Base-by-base conservation (phyloP, 352 stramenopile species). In the Phytophthora chlamydospora region DNA sequence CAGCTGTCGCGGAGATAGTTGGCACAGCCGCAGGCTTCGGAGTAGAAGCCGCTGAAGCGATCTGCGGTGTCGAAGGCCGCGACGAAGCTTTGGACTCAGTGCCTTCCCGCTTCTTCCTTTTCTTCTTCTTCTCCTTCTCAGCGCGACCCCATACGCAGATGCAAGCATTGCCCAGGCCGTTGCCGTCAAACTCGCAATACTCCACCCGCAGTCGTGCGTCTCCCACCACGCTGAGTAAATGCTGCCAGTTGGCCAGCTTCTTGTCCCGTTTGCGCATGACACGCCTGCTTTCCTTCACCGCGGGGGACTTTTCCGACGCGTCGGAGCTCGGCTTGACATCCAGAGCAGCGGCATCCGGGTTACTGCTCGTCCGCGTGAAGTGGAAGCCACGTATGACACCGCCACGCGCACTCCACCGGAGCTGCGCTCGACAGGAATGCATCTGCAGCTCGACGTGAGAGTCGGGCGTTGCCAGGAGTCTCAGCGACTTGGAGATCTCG, bases 401-500 rank as follows among this genome's bases (percentile, higher is more conserved):
- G 10, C 83, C 83, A 16, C 64, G 74, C 21, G 81, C 81, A 2
- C 58, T 76, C 85, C 85, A 94, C 10, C 64, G 46, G 0, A 94
- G 16, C 19, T 90, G 77, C 0, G 83, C 81, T 13, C 42, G 56
- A 29, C 59, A 41, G 0, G 67, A 80, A 32, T 56, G 68, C 80
- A 94, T 90, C 43, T 89, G 79, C 11, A 94, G 47, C 57, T 91
- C 83, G 2, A 92, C 83, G 48, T 86, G 83, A 6, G 77, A 59
- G 51, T 89, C 83, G 1, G 76, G 73, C 3, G 76, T 45, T 0
- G 79, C 85, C 11, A 90, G 12, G 7, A 92, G 50, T 16, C 75
- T 63, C 27, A 94, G 65, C 0, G 75, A 67, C 14, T 62, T 81
- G 3, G 35, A 72, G 13, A 94, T 75, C 14, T 82, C 50, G 0